A percentile compares a stretch with the other conserved stretches of the same genome.
phyloP scores from a whole-genome alignment of 177 flowering plant genomes.

The Vitis hybrid region DNA sequence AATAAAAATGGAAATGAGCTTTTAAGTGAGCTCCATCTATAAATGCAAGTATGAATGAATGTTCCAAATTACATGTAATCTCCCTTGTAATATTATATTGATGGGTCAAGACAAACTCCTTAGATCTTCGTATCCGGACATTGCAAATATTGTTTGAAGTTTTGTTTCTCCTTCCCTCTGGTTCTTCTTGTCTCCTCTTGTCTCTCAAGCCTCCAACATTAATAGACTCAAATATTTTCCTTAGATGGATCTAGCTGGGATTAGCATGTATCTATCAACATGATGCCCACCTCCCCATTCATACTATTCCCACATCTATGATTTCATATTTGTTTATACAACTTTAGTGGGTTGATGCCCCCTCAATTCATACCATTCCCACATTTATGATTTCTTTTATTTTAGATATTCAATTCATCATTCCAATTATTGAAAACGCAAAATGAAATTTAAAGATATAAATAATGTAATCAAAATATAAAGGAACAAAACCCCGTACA shows the following conservation, averaged over 20 bases:
- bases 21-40: too few relatives aligned
- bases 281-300: neutral
- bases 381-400: too few relatives aligned
- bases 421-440: too few relatives aligned
- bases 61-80: neutral
- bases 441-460: too few relatives aligned
- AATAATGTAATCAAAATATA: too few relatives aligned
- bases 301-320: neutral
- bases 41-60: too few relatives aligned
- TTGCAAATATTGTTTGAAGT: neutral
- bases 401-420: too few relatives aligned
- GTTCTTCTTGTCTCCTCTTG: neutral
- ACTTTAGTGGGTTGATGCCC: too few relatives aligned
- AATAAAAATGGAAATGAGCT: too few relatives aligned
- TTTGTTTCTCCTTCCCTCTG: neutral
- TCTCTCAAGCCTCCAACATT: neutral
- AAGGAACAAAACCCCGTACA: too few relatives aligned
- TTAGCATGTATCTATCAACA: neutral
- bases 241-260: neutral
- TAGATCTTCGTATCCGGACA: conserved; percentile 9
- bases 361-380: too few relatives aligned
- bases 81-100: neutral
- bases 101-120: neutral
- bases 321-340: neutral
- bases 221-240: neutral